Conservation (phyloP, 179 eudicot species). For the Monotropa hypopitys region DNA sequence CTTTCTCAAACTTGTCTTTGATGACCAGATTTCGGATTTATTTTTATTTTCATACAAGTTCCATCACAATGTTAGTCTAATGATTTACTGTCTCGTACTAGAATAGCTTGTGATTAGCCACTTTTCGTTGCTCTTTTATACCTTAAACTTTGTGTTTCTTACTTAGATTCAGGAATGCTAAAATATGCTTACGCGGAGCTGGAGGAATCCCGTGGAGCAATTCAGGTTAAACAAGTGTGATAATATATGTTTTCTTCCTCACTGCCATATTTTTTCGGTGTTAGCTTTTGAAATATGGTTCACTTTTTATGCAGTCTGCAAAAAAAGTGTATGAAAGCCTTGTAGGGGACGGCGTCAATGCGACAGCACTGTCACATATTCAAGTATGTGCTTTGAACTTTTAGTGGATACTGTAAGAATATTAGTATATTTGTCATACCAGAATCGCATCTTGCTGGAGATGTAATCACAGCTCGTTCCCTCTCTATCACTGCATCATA, state of each 20-base stretch:
- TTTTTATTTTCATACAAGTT: neutral
- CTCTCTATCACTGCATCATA: too few species aligned
- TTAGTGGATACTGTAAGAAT: neutral
- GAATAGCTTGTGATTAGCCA: neutral
- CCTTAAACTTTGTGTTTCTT: neutral
- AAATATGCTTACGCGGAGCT: conserved; percentile 93
- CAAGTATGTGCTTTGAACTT: conserved; percentile 36
- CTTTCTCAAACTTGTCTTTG: conserved; percentile 3
- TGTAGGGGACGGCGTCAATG: conserved; percentile 56
- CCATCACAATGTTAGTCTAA: neutral
- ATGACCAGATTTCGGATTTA: neutral
- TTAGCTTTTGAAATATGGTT: neutral
- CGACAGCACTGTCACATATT: conserved; percentile 79
- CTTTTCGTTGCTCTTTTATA: neutral
- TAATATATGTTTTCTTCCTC: conserved; percentile 1
- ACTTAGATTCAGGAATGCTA: conserved; percentile 70
- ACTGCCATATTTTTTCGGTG: neutral
- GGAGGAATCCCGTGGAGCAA: conserved; percentile 95
- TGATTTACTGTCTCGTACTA: neutral
- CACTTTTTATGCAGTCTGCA: conserved; percentile 51
- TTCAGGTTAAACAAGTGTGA: conserved; percentile 44
- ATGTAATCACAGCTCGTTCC: too few species aligned
- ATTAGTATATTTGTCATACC: too few species aligned
- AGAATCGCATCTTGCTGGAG: too few species aligned
- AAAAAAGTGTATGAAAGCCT: conserved; percentile 84